Evolutionary conservation across 1,139 yeast genomes (phyloP).

Genomic region (Geotrichum australiense): DNA sequence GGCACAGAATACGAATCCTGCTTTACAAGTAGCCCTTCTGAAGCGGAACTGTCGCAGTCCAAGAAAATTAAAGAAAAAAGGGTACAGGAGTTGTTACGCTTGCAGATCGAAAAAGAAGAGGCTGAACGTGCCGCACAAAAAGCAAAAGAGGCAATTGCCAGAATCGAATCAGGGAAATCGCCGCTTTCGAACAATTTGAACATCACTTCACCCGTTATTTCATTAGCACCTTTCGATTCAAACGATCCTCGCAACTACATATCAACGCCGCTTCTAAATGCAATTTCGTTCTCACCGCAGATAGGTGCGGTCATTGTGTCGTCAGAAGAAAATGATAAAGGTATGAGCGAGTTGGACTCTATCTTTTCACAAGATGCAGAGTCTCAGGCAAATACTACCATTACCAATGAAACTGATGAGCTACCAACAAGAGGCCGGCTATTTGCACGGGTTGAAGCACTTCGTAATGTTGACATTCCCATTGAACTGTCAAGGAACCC

Average conservation of each 20-base stretch:
- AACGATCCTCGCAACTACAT: constrained; percentile 21
- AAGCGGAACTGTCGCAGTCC: too few species aligned
- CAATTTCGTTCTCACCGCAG: constrained; percentile 21
- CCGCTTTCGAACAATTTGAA: not conserved
- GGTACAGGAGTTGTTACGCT: not conserved
- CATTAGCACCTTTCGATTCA: constrained; percentile 14
- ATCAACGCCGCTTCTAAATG: constrained; percentile 24
- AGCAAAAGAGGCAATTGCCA: not conserved
- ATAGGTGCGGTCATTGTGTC: constrained; percentile 13
- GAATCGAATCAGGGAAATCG: not conserved
- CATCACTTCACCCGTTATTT: constrained; percentile 10
- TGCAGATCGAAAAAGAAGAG: not conserved
- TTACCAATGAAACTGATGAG: constrained; percentile 35
- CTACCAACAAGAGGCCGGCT: constrained; percentile 51
- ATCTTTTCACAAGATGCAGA: constrained; percentile 8
- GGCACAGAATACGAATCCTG: not conserved
- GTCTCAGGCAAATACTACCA: too few species aligned
- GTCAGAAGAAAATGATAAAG: constrained; percentile 15
- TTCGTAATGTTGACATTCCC: constrained; percentile 55
- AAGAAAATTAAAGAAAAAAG: not conserved
- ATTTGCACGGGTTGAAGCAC: constrained; percentile 59
- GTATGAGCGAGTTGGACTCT: constrained; percentile 11
- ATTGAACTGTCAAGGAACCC: constrained; percentile 37
- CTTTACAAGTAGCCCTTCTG: not conserved
- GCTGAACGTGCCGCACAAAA: constrained; percentile 2